These are phyloP conservation scores for Asterella californica DNA, from an alignment of 225 moss, liverwort and hornwort species.

Conservation along the genomic window DNA sequence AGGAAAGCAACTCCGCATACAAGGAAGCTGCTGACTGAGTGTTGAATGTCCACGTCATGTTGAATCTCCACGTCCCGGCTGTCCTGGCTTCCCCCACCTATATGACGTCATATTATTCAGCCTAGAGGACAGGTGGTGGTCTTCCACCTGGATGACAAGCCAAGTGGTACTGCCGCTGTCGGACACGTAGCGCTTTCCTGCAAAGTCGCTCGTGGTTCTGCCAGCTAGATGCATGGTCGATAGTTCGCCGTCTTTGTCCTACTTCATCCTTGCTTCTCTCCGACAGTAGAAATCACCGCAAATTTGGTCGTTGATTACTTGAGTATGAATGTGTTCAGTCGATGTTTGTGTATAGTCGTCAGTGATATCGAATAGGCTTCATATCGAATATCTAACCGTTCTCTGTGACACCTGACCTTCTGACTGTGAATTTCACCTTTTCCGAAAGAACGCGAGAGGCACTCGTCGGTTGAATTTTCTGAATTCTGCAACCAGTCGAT, in stretches of 20 bases:
- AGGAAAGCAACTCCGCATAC: too few relatives aligned
- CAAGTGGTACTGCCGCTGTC: background rate
- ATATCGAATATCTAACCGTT: background rate
- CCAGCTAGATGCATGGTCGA: conserved; percentile 16
- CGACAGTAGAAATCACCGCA: conserved; percentile 6
- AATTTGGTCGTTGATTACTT: background rate
- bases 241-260: background rate
- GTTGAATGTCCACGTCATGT: background rate
- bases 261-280: background rate
- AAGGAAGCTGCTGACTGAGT: background rate
- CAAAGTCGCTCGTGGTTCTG: background rate
- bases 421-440: too few relatives aligned
- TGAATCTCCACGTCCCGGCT: background rate
- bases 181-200: background rate
- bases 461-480: background rate
- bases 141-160: background rate
- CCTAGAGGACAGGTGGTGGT: background rate
- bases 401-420: background rate
- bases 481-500: background rate
- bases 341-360: background rate
- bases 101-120: background rate
- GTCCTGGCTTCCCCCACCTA: background rate
- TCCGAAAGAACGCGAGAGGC: background rate
- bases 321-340: background rate
- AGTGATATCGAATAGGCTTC: background rate